These are phyloP conservation scores for Termitomyces sp. DNA, from an alignment of 768 basidiomycete genomes.

Conservation along the genomic window DNA sequence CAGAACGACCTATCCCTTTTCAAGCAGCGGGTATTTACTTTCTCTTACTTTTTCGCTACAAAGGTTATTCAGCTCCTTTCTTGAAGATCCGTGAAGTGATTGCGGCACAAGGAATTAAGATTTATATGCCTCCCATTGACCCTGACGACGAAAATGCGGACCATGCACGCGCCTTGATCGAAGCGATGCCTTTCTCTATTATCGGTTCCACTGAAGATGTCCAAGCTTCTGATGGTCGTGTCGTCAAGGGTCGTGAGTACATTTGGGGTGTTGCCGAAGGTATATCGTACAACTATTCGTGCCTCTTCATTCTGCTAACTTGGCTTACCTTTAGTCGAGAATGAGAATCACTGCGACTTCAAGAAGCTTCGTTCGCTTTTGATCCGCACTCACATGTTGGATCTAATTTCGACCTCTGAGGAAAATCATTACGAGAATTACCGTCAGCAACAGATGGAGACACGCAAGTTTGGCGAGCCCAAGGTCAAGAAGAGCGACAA, in stretches of 20 bases:
- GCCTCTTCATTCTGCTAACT: not conserved
- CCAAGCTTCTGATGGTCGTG: slow-evolving; percentile 80
- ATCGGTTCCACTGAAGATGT: slow-evolving; percentile 97
- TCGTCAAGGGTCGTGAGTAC: slow-evolving; percentile 97
- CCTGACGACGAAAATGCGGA: slow-evolving; percentile 83
- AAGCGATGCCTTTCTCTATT: slow-evolving; percentile 97
- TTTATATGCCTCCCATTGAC: slow-evolving; percentile 93
- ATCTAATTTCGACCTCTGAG: slow-evolving; percentile 93
- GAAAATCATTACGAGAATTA: slow-evolving; percentile 98
- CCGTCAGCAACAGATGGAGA: slow-evolving; percentile 98
- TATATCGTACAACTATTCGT: slow-evolving; percentile 24
- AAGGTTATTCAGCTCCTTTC: slow-evolving; percentile 4
- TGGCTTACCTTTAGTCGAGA: slow-evolving; percentile 64
- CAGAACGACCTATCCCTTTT: slow-evolving; percentile 87
- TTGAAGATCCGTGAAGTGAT: slow-evolving; percentile 83
- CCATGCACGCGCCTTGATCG: slow-evolving; percentile 79
- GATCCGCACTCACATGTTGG: slow-evolving; percentile 98
- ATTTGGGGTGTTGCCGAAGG: slow-evolving; percentile 99
- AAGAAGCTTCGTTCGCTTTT: slow-evolving; percentile 92
- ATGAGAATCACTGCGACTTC: slow-evolving; percentile 99
- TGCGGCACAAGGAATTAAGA: slow-evolving; percentile 85
- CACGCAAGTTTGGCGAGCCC: slow-evolving; percentile 96
- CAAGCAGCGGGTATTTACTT: slow-evolving; percentile 78
- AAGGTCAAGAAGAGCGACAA: slow-evolving; percentile 99
- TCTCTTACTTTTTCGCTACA: slow-evolving; percentile 2